Base-by-base conservation (phyloP, 73 alveolate species). In the Chromera velia region DNA sequence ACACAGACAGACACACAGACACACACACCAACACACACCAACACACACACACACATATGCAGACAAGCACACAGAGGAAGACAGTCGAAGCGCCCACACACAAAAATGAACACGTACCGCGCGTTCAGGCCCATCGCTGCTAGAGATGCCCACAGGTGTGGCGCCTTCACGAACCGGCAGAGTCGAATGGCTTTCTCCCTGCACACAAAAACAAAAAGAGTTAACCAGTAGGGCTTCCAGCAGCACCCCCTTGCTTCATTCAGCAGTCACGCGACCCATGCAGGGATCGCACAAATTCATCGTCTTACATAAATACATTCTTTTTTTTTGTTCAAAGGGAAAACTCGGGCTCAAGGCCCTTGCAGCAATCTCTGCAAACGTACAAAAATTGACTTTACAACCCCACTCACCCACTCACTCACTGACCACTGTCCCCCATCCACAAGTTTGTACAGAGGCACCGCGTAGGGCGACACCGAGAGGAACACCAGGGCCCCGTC, bases 111-210 rank as follows among this genome's bases (percentile, higher is more conserved):
- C 19, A 9, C 71, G 9, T 28, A 28, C 34, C 32, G 32, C 29
- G 84, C 84, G 72, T 87, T 48, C 9, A 80, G 79, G 18, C 88
- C 71, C 88, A 94, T 85, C 1, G 98, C 99, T 31, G 98, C 98
- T 30, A 96, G 88, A 28, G 98, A 90, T 26, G 99, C 98, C 99
- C 99, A 96, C 19, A 96, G 91, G 30, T 95, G 92, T 45, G 91
- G 89, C 71, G 96, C 98, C 80, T 95, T 96, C 46, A 96, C 99
- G 81, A 89, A 96, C 82, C 99, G 76, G 73, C 99, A 96, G 31
- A 96, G 91, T 84, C 95, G 90, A 48, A 96, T 93, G 0, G 98
- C 98, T 87, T 91, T 88, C 70, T 89, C 98, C 87, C 91, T 0
- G n/a, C 55, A 31, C 4, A 30, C 70, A 0, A 32, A 65, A 0